Evolutionary conservation across 108 stramenopile genomes (phyloP).

Genomic region (Nannochloropsis oceanica): DNA sequence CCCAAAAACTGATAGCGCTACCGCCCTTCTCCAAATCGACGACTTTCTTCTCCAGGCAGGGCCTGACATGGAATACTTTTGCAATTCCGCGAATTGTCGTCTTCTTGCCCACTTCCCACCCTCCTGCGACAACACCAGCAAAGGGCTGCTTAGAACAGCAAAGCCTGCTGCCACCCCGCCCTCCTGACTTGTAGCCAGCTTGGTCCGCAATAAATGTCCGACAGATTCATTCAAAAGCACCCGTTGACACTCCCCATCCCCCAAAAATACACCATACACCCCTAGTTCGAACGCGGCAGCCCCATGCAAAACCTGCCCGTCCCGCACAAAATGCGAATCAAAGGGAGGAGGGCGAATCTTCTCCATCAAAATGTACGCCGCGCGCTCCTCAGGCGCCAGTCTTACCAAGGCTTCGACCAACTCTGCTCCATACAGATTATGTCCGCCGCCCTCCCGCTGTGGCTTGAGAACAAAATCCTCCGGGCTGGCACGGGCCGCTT

Average conservation of each 20-base stretch:
- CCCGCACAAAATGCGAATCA: neutral
- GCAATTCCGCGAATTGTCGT: neutral
- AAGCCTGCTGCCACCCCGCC: slow-evolving; percentile 54
- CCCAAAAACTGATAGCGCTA: neutral
- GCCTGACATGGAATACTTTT: neutral
- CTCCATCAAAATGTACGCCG: slow-evolving; percentile 41
- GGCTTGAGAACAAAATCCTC: slow-evolving; percentile 78
- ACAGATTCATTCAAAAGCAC: slow-evolving; percentile 27
- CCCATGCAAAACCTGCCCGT: neutral
- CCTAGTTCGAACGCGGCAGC: slow-evolving; percentile 40
- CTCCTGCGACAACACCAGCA: slow-evolving; percentile 3
- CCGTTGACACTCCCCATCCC: slow-evolving; percentile 1
- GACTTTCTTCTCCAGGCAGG: neutral
- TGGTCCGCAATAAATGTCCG: slow-evolving; percentile 44
- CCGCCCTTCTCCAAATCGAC: neutral
- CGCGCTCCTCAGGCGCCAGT: slow-evolving; percentile 1
- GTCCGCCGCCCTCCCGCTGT: slow-evolving; percentile 92
- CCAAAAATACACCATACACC: slow-evolving; percentile 34
- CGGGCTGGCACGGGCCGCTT: slow-evolving; percentile 44
- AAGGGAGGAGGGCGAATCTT: slow-evolving; percentile 17
- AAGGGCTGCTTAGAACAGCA: slow-evolving; percentile 39
- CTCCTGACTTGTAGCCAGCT: slow-evolving; percentile 41
- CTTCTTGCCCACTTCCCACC: neutral
- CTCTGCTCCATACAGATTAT: slow-evolving; percentile 74
- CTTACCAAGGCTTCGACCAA: slow-evolving; percentile 21